Conservation (phyloP, 257 asterid species). For the Knoxia roxburghii region DNA sequence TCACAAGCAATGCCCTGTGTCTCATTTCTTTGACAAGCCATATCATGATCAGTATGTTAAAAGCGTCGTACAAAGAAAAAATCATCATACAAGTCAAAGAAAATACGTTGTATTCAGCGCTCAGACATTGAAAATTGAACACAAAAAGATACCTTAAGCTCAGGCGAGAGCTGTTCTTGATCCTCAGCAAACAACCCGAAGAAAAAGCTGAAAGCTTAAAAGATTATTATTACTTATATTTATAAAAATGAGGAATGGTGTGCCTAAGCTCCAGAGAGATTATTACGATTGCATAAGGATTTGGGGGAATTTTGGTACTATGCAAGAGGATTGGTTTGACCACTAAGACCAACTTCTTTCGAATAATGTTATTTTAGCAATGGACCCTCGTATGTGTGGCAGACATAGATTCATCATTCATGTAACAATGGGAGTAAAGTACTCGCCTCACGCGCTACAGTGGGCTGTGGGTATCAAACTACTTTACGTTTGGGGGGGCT, state of each 20-base stretch:
- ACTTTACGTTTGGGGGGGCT: too few species aligned
- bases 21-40: background rate
- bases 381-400: constrained; percentile 26
- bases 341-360: constrained; percentile 14
- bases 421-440: constrained; percentile 1
- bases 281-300: constrained; percentile 5
- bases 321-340: constrained; percentile 7
- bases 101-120: background rate
- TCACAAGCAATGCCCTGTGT: background rate
- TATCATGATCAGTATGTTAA: constrained; percentile 1
- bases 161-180: constrained; percentile 3
- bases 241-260: constrained; percentile 6
- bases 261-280: background rate
- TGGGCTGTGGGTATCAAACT: too few species aligned
- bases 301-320: background rate
- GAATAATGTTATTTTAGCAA: constrained; percentile 2
- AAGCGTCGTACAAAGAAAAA: background rate
- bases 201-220: constrained; percentile 11
- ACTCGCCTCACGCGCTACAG: constrained; percentile 1
- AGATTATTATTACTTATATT: too few species aligned
- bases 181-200: background rate
- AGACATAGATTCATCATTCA: constrained; percentile 18
- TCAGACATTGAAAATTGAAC: background rate
- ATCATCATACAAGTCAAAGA: constrained; percentile 7
- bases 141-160: background rate